Percentiles rank a stretch among this genome's conserved stretches.
Conservation (phyloP, 2,329 filamentous ascomycete species). For the Xylariaceae sp. region DNA sequence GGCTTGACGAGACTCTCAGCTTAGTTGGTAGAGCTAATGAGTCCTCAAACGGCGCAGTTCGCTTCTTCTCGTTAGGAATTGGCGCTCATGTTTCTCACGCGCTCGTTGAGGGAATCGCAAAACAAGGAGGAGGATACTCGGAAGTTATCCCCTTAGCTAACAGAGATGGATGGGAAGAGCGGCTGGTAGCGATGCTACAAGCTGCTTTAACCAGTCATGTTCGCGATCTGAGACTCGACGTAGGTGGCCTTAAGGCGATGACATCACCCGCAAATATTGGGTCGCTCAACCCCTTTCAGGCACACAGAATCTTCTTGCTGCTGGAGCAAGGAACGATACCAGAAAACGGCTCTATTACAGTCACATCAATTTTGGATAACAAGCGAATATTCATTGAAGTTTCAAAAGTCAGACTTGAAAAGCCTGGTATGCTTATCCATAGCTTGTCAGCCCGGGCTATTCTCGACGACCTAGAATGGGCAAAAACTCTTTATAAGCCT, state of each 20-base stretch:
- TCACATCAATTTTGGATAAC: background rate
- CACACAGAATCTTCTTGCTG: constrained; percentile 23
- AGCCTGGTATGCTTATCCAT: constrained; percentile 15
- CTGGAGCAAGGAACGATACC: background rate
- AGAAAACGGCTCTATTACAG: background rate
- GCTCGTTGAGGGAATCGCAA: constrained; percentile 64
- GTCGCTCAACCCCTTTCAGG: constrained; percentile 18
- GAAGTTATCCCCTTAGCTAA: constrained; percentile 34
- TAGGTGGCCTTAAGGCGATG: constrained; percentile 3
- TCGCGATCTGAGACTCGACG: constrained; percentile 3
- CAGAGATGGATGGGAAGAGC: constrained; percentile 24
- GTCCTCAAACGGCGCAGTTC: constrained; percentile 50
- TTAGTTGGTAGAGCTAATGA: constrained; percentile 53
- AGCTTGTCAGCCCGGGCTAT: constrained; percentile 19
- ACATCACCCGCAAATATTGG: constrained; percentile 19
- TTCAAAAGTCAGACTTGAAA: background rate
- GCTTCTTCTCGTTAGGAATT: constrained; percentile 65
- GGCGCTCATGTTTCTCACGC: constrained; percentile 60
- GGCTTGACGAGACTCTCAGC: constrained; percentile 54
- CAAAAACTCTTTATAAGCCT: background rate
- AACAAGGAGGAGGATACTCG: constrained; percentile 62
- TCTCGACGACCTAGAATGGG: constrained; percentile 13
- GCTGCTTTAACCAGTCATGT: constrained; percentile 25
- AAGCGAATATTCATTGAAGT: background rate
- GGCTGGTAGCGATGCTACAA: constrained; percentile 26